Evolutionary conservation across 345 rosid species (phyloP), one percentile per base, ranked within the genome.

Genomic region (Draba incana): DNA sequence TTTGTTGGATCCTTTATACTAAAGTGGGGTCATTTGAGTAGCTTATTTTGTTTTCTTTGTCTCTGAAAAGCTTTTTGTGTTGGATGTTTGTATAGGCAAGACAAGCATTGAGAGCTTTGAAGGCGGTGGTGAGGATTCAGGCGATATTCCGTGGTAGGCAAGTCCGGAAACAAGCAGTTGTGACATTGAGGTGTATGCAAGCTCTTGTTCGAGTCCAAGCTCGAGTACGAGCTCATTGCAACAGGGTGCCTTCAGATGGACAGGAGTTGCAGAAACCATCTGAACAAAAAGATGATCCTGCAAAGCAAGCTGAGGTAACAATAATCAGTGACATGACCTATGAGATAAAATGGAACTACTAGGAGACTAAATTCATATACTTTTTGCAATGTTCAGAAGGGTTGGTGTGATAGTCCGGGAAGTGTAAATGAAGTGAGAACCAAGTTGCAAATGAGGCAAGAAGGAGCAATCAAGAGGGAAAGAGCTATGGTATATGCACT

Each of bases 181-280:
- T 94, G 67, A 86, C 98, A 39, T 76, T 92, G 0, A 81, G 88
- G 86, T 89, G 98, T 74, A 94, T 94, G 99, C 97, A 94, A 78
- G 98, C 99, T 70, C 93, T 94, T 65, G 93, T 94, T 10, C 70
- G 96, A 55, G 97, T 85, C 55, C 98, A 94, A 77, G 90, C 92
- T 64, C 85, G 83, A 7, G 86, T 85, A 4, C 83, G 96, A 70
- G 93, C 93, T 20, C 84, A 79, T 13, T 80, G 78, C 6, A 74
- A 59, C 46, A 64, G 65, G 16, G 65, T 12, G 5, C 70, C 87
- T 68, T 68, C 79, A 3, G 87, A 84, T 65, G 83, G 65, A 46
- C 75, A 82, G 24, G 79, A 75, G 46, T 37, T 37, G 37, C 4
- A 66, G 57, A 74, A 74, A 12, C 69, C 63, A 27, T 49, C 71